Conservation (phyloP, 1,284 basidiomycete species). For the Cutaneotrichosporon daszewskae region DNA sequence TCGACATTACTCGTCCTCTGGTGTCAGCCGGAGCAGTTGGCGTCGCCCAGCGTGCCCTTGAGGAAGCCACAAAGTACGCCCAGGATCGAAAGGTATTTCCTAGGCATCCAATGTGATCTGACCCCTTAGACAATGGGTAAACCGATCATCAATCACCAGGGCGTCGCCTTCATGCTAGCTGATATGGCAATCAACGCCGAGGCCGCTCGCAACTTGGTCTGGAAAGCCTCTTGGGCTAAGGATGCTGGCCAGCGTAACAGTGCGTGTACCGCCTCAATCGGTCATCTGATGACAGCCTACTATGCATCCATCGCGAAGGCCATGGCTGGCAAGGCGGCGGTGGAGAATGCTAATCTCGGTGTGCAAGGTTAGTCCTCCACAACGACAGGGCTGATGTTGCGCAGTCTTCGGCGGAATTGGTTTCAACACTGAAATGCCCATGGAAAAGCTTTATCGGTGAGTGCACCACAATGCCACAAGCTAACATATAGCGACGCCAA, state of each 20-base stretch:
- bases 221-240: constrained; percentile 52
- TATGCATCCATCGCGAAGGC: constrained; percentile 55
- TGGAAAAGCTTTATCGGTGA: constrained; percentile 54
- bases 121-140: constrained; percentile 52
- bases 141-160: constrained; percentile 55
- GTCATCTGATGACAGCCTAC: constrained; percentile 44
- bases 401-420: constrained; percentile 50
- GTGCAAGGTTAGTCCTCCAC: constrained; percentile 41
- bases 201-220: constrained; percentile 51
- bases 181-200: constrained; percentile 56
- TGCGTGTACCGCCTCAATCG: constrained; percentile 5
- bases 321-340: constrained; percentile 48
- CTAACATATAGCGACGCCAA: constrained; percentile 41
- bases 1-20: constrained; percentile 52
- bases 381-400: neutral
- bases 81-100: constrained; percentile 49
- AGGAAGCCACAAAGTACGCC: constrained; percentile 54
- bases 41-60: constrained; percentile 52
- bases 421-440: constrained; percentile 54
- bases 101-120: neutral
- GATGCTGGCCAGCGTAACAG: constrained; percentile 52
- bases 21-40: constrained; percentile 55
- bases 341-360: constrained; percentile 51
- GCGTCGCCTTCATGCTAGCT: constrained; percentile 54
- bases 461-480: constrained; percentile 11